These are phyloP conservation scores for Gremmenia infestans DNA, from an alignment of 2,329 filamentous ascomycete species.

Conservation along the genomic window DNA sequence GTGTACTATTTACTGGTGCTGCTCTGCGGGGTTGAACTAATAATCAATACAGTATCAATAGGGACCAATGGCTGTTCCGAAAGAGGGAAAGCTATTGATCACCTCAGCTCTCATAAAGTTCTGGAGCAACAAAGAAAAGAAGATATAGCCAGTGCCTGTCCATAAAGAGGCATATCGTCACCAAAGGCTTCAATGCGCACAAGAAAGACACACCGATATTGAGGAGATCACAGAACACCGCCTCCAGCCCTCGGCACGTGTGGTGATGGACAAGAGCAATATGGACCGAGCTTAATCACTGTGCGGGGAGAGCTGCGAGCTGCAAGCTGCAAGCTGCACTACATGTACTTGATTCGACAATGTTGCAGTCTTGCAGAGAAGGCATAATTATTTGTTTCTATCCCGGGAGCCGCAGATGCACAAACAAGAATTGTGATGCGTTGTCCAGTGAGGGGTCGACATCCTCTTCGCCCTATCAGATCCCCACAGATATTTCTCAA, in stretches of 20 bases:
- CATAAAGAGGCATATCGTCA: neutral
- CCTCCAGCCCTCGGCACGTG: neutral
- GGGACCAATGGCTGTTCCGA: too few species aligned
- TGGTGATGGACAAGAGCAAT: neutral
- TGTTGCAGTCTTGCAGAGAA: neutral
- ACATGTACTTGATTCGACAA: neutral
- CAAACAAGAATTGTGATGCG: neutral
- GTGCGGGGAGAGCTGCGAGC: neutral
- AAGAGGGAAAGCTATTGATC: neutral
- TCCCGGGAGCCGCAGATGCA: conserved; percentile 1
- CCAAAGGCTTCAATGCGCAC: neutral
- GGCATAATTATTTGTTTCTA: conserved; percentile 6
- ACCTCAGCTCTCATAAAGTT: neutral
- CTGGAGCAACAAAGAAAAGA: neutral
- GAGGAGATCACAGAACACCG: neutral
- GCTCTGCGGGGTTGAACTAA: too few species aligned
- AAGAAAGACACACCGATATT: neutral
- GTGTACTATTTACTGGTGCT: too few species aligned
- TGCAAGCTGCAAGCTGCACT: neutral
- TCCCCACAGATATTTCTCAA: neutral
- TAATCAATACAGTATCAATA: too few species aligned
- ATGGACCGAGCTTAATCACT: neutral
- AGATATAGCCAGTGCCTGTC: neutral
- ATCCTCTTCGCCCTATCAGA: neutral
- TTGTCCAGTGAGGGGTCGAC: neutral